Evolutionary conservation across 768 basidiomycete species (phyloP), one percentile per base, ranked within the genome.

Genomic region (Cystofilobasidium bisporidii): DNA sequence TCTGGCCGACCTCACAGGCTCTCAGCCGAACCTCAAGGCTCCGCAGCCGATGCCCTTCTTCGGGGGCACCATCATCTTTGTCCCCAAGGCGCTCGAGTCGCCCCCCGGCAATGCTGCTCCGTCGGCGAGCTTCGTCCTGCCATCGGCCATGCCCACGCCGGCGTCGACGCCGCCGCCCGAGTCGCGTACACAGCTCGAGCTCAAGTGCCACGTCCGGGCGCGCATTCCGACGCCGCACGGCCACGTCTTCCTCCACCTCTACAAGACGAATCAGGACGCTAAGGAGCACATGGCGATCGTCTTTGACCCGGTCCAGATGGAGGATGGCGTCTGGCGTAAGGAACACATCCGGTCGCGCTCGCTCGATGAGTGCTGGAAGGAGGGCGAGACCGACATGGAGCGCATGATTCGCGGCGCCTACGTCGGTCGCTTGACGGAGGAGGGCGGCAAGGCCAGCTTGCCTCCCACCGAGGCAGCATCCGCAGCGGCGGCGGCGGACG

Each of bases 251-350:
- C 82, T 98, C 14, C 91, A 98, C 73, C 79, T 98, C 63, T 98
- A 98, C 79, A 90, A 91, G 77, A 98, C 96, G 76, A 84, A 82
- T 63, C 96, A 98, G 79, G 80, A 76, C 75, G 38, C 47, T 6
- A 98, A 98, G 77, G 96, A 99, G 74, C 96, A 99, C 75, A 83
- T 99, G 22, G 94, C 94, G 0, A 84, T 99, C 68, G 92, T 99
- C 69, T 83, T 93, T 63, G 96, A 98, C 76, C 83, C 91, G 26
- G 87, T 87, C 0, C 96, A 98, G 77, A 82, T 91, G 41, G 61
- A 70, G 4, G 68, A 64, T 6, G 32, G 58, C 18, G 57, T 28
- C 28, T 50, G 53, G 71, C 47, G 78, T 74, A 40, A 82, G 80
- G n/a, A 83, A 82, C 65, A 79, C 67, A 91, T 98, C 72, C 85